phyloP scores from a whole-genome alignment of 176 grass and related monocot species.

The Bolboschoenus planiculmis region DNA sequence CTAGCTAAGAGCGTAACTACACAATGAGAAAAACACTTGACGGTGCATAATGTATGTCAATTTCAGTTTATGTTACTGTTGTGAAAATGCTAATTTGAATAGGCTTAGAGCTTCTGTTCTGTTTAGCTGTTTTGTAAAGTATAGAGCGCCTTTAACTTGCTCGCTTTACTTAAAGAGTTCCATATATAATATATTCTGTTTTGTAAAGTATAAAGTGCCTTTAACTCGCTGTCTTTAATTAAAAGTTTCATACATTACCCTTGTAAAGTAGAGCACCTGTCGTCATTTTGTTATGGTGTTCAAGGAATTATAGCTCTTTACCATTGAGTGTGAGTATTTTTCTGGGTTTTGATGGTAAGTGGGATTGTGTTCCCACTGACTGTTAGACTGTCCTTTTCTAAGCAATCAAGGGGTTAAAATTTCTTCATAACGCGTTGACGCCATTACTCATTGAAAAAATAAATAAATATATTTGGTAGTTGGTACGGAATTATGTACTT shows the following conservation, averaged over 20 bases:
- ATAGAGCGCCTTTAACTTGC: background rate
- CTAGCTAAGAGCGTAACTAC: conserved; percentile 50
- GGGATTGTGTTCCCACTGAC: background rate
- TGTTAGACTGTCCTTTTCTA: background rate
- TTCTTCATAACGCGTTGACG: too few relatives aligned
- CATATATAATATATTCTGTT: background rate
- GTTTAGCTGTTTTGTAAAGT: background rate
- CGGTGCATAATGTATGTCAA: background rate
- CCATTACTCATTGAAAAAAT: too few relatives aligned
- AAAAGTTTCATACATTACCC: background rate
- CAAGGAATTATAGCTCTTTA: background rate
- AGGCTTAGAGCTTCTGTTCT: background rate
- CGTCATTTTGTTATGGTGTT: background rate
- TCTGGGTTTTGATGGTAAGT: background rate
- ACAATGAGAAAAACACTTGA: conserved; percentile 9
- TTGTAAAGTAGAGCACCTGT: background rate
- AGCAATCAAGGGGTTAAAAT: too few relatives aligned
- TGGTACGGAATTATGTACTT: too few relatives aligned
- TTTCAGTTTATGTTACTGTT: background rate
- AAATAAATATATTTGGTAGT: too few relatives aligned
- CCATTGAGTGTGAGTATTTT: background rate
- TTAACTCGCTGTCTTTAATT: background rate
- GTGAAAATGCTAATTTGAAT: background rate
- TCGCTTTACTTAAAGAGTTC: too few relatives aligned
- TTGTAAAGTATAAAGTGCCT: background rate